Conservation (phyloP, 306 rosid species). For the Senna siamea region DNA sequence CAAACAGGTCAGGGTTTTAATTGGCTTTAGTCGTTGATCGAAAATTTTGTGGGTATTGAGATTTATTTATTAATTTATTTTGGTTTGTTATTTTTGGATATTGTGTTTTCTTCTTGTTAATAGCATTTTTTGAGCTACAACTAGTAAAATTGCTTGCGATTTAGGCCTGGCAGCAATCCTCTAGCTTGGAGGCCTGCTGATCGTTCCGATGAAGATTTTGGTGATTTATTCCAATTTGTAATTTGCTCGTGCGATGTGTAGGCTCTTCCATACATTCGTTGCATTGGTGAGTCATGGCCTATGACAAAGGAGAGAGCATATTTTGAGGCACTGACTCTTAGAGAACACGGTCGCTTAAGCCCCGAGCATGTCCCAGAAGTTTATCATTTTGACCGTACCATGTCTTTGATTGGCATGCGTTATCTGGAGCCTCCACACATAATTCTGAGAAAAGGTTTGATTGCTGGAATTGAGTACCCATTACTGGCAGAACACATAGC, state of each 20-base stretch:
- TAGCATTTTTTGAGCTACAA: too few species aligned
- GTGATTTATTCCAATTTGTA: neutral
- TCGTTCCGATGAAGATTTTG: neutral
- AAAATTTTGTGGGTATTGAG: conserved; percentile 14
- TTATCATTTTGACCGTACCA: conserved; percentile 80
- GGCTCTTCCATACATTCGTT: conserved; percentile 91
- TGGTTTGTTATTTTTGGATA: too few species aligned
- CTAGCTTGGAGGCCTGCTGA: too few species aligned
- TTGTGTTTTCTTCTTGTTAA: too few species aligned
- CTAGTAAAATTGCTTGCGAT: too few species aligned
- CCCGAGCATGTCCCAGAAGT: conserved; percentile 84
- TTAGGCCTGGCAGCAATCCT: too few species aligned
- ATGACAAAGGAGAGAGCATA: conserved; percentile 93
- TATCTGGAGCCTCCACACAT: conserved; percentile 93
- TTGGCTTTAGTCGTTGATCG: neutral
- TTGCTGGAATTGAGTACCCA: conserved; percentile 84
- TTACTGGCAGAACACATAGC: conserved; percentile 72
- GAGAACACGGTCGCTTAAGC: conserved; percentile 45
- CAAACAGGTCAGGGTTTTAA: conserved; percentile 66
- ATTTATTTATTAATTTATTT: neutral
- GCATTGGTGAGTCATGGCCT: conserved; percentile 95
- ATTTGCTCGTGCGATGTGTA: conserved; percentile 23
- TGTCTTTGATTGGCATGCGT: conserved; percentile 90
- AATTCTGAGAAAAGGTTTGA: conserved; percentile 85
- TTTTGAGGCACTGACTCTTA: conserved; percentile 71